phyloP scores from a whole-genome alignment of 768 basidiomycete species.

The Tylopilus felleus region DNA sequence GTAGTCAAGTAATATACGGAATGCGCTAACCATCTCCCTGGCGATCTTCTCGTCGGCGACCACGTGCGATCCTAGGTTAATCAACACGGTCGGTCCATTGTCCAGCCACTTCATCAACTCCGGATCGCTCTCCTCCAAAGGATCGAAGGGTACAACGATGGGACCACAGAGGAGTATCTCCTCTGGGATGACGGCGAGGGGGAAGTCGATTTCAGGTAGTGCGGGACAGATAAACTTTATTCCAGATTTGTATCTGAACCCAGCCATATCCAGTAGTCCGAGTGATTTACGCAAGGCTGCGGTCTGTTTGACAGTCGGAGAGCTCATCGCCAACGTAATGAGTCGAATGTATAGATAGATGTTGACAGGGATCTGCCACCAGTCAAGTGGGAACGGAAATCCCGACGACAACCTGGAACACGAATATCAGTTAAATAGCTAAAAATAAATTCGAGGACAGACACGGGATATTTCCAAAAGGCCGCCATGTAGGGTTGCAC shows the following conservation, averaged over 20 bases:
- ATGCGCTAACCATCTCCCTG: too few relatives aligned
- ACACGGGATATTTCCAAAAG: too few relatives aligned
- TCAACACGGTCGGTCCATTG: too few relatives aligned
- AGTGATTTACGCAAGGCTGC: background rate
- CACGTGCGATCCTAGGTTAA: too few relatives aligned
- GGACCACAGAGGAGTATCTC: conserved; percentile 10
- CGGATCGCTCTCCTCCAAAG: too few relatives aligned
- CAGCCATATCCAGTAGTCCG: background rate
- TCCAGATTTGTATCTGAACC: too few relatives aligned
- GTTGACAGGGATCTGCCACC: conserved; percentile 11
- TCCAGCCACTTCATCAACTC: too few relatives aligned
- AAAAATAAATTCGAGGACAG: background rate
- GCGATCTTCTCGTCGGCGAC: too few relatives aligned
- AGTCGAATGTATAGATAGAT: conserved; percentile 2
- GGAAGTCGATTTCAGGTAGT: too few relatives aligned
- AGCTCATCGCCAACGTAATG: background rate
- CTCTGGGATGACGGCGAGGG: conserved; percentile 10
- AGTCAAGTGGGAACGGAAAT: conserved; percentile 6
- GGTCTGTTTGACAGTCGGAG: background rate
- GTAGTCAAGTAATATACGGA: conserved; percentile 1
- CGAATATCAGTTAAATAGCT: background rate
- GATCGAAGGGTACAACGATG: too few relatives aligned
- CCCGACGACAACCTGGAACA: conserved; percentile 3
- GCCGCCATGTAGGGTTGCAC: background rate
- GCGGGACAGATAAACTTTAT: too few relatives aligned